Percentiles rank a stretch among this genome's conserved stretches.
Conservation (phyloP, 1,139 yeast genomes). For the Hemisphaericaspora lyxosophila region DNA sequence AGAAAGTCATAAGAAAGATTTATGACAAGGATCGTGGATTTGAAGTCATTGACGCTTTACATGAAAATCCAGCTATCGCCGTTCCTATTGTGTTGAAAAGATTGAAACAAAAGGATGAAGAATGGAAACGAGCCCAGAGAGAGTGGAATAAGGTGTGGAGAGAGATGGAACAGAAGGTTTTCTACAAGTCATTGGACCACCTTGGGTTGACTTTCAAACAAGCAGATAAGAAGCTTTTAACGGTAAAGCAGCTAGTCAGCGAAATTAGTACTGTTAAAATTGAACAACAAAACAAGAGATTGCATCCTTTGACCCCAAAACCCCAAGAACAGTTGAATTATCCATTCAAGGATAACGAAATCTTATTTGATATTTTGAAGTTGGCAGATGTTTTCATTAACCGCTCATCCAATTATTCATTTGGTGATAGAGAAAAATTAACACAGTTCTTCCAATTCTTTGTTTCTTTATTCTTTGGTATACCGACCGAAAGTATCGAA, state of each 20-base stretch:
- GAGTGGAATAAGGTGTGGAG: slow-evolving; percentile 99
- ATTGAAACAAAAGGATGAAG: slow-evolving; percentile 96
- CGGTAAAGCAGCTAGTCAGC: slow-evolving; percentile 85
- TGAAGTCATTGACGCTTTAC: slow-evolving; percentile 93
- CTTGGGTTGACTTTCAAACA: slow-evolving; percentile 94
- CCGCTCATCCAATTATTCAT: slow-evolving; percentile 72
- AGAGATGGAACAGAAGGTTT: slow-evolving; percentile 94
- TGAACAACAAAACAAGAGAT: slow-evolving; percentile 75
- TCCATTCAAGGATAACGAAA: slow-evolving; percentile 61
- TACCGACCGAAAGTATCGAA: slow-evolving; percentile 37
- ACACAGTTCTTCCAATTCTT: slow-evolving; percentile 72
- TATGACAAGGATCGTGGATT: slow-evolving; percentile 94
- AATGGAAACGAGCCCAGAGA: slow-evolving; percentile 97
- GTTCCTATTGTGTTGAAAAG: slow-evolving; percentile 91
- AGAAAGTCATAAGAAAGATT: slow-evolving; percentile 86
- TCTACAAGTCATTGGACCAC: slow-evolving; percentile 90
- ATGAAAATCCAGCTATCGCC: slow-evolving; percentile 91
- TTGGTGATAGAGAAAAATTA: slow-evolving; percentile 77
- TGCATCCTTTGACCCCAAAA: slow-evolving; percentile 84
- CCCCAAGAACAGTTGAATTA: slow-evolving; percentile 80
- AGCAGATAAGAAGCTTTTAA: slow-evolving; percentile 87
- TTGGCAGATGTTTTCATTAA: slow-evolving; percentile 70
- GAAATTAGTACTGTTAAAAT: slow-evolving; percentile 91
- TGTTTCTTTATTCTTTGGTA: slow-evolving; percentile 64
- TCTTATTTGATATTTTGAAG: slow-evolving; percentile 71